A percentile compares a stretch with the other conserved stretches of the same genome.
These are phyloP conservation scores for Corymbia calophylla DNA, from an alignment of 441 rosid genomes.

Conservation along the genomic window DNA sequence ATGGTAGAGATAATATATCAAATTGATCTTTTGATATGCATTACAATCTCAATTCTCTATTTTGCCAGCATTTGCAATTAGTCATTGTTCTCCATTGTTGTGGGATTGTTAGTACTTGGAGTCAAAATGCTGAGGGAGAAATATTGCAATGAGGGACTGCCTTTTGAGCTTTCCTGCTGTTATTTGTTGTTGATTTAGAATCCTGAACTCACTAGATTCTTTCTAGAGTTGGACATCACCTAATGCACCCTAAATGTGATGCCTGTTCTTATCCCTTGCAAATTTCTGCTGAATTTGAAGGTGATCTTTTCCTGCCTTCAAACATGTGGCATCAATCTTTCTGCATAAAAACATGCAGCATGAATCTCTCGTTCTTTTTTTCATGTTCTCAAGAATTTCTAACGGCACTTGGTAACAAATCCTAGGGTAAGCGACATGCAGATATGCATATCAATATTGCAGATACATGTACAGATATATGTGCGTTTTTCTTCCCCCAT, in stretches of 20 bases:
- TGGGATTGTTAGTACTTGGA: neutral
- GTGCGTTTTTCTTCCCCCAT: neutral
- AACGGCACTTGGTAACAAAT: neutral
- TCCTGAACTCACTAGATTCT: neutral
- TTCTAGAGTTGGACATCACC: neutral
- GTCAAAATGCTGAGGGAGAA: neutral
- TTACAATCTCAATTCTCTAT: neutral
- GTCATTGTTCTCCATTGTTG: neutral
- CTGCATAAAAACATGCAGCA: neutral
- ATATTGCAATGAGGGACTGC: neutral
- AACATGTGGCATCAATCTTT: neutral
- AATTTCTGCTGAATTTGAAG: neutral
- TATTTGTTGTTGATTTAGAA: neutral
- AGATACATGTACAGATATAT: neutral
- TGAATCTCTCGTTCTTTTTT: neutral
- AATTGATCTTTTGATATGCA: neutral
- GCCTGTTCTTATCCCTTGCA: neutral
- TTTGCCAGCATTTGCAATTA: neutral
- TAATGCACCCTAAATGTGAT: neutral
- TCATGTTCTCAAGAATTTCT: neutral
- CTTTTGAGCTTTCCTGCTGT: neutral
- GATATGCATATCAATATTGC: neutral
- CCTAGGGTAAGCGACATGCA: neutral
- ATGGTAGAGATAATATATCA: neutral
- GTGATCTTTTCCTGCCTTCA: neutral